phyloP scores from a whole-genome alignment of 371 early-diverging fungal genomes.

The Mucor velutinosus region DNA sequence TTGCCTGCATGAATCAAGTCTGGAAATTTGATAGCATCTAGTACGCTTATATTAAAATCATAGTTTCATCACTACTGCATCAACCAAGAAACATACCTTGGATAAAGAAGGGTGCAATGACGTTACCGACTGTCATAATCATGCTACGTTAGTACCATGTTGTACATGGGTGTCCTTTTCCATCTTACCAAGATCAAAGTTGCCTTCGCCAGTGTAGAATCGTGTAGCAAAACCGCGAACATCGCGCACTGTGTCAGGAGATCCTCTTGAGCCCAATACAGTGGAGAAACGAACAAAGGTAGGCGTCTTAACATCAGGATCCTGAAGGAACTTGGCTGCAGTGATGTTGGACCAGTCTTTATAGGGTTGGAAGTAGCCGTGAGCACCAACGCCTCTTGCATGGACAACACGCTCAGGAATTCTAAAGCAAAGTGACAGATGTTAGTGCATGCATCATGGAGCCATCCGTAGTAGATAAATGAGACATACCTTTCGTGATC shows the following conservation, averaged over 20 bases:
- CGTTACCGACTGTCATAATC: not conserved
- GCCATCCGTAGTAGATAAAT: not conserved
- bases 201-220: conserved; percentile 66
- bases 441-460: not conserved
- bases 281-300: conserved; percentile 62
- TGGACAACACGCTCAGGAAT: conserved; percentile 63
- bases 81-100: conserved; percentile 7
- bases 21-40: conserved; percentile 50
- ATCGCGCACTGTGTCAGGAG: conserved; percentile 58
- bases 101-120: conserved; percentile 44
- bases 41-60: not conserved
- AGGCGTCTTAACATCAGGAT: conserved; percentile 50
- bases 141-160: not conserved
- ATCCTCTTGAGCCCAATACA: conserved; percentile 52
- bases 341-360: conserved; percentile 45
- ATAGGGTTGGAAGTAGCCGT: conserved; percentile 58
- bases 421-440: conserved; percentile 3
- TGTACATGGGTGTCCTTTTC: not conserved
- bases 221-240: conserved; percentile 62
- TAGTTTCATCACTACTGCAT: not conserved
- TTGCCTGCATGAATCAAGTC: conserved; percentile 56
- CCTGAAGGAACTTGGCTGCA: conserved; percentile 41
- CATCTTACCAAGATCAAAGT: conserved; percentile 37
- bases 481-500: conserved; percentile 18
- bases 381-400: conserved; percentile 57